Evolutionary conservation across 1,284 basidiomycete genomes (phyloP).

Genomic region (Cutaneotrichosporon cavernicola): DNA sequence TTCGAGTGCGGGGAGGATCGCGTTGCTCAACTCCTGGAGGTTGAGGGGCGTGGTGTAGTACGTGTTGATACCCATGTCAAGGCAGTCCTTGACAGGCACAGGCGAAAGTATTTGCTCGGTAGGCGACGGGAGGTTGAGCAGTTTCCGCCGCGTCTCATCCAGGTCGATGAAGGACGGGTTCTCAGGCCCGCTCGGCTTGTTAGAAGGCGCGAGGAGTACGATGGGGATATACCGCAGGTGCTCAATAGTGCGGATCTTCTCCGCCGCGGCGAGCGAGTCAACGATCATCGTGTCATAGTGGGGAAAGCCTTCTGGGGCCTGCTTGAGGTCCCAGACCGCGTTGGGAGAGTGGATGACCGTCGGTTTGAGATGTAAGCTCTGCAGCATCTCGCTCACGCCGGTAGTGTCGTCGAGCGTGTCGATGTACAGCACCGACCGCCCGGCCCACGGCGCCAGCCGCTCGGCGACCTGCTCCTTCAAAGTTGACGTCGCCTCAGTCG

Average conservation of each 20-base stretch:
- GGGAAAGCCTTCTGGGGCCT: slow-evolving; percentile 66
- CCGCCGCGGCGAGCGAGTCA: slow-evolving; percentile 79
- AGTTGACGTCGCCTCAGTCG: slow-evolving; percentile 58
- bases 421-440: slow-evolving; percentile 75
- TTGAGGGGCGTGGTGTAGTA: slow-evolving; percentile 77
- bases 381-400: slow-evolving; percentile 74
- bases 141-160: slow-evolving; percentile 41
- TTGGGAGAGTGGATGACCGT: slow-evolving; percentile 73
- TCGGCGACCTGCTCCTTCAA: slow-evolving; percentile 65
- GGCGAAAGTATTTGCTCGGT: slow-evolving; percentile 47
- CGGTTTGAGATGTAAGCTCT: slow-evolving; percentile 77
- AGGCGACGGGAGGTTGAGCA: slow-evolving; percentile 46
- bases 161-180: slow-evolving; percentile 51
- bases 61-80: slow-evolving; percentile 53
- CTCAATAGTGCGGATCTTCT: slow-evolving; percentile 85
- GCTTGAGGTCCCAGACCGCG: slow-evolving; percentile 67
- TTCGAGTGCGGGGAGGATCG: slow-evolving; percentile 90
- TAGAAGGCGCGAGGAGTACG: slow-evolving; percentile 76
- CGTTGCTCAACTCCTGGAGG: slow-evolving; percentile 84
- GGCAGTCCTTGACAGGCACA: slow-evolving; percentile 53
- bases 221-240: slow-evolving; percentile 95
- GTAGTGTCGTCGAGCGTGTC: slow-evolving; percentile 79
- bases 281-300: slow-evolving; percentile 95
- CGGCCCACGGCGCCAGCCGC: slow-evolving; percentile 74
- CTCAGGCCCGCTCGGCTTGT: slow-evolving; percentile 37